phyloP scores from a whole-genome alignment of 495 filamentous ascomycete species.

The Rostrohypoxylon terebratum region DNA sequence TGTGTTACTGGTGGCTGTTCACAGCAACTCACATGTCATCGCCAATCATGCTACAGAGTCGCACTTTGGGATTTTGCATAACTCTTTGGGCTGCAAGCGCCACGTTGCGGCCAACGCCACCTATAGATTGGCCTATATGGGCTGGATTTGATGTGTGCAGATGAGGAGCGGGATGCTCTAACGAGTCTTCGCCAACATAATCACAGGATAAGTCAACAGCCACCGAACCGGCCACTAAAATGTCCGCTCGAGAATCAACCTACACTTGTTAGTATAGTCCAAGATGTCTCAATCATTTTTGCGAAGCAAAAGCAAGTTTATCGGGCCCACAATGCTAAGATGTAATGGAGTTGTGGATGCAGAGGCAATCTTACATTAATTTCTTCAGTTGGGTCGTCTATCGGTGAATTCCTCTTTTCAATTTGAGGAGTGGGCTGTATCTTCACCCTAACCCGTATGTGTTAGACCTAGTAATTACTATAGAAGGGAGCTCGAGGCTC shows the following conservation, averaged over 20 bases:
- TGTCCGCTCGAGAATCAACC: conserved; percentile 58
- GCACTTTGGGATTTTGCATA: conserved; percentile 58
- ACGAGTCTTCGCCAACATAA: conserved; percentile 62
- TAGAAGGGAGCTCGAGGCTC: conserved; percentile 40
- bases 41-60: conserved; percentile 80
- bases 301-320: neutral
- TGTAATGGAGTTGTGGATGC: neutral
- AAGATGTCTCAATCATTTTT: neutral
- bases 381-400: conserved; percentile 25
- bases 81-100: conserved; percentile 77
- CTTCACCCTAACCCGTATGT: conserved; percentile 39
- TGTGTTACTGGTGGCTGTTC: neutral
- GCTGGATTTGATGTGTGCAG: conserved; percentile 89
- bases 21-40: conserved; percentile 69
- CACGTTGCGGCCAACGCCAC: conserved; percentile 96
- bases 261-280: conserved; percentile 39
- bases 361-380: conserved; percentile 44
- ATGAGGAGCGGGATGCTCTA: conserved; percentile 59
- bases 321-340: neutral
- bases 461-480: conserved; percentile 33
- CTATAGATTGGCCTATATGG: conserved; percentile 80
- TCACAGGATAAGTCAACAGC: conserved; percentile 91
- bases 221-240: conserved; percentile 90
- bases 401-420: conserved; percentile 20
- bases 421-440: conserved; percentile 16